phyloP scores from a whole-genome alignment of 352 stramenopile genomes.

The Pythium dissimile region DNA sequence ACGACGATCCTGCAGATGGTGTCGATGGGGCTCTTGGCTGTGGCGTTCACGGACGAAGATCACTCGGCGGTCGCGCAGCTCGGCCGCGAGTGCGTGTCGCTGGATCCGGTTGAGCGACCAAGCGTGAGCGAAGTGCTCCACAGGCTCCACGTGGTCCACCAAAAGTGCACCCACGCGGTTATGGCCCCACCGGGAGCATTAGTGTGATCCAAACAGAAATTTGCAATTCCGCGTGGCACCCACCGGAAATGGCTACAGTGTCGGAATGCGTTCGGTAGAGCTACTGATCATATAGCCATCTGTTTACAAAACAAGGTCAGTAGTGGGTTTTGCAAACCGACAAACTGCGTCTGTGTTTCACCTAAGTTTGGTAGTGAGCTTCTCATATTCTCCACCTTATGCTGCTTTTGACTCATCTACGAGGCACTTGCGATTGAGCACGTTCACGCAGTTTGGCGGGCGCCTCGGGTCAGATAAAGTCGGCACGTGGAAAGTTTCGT shows the following conservation, averaged over 20 bases:
- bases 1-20: conserved; percentile 2
- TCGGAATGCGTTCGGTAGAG: background rate
- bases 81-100: conserved; percentile 5
- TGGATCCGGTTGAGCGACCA: background rate
- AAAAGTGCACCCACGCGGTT: too few relatives aligned
- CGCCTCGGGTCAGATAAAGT: background rate
- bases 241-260: background rate
- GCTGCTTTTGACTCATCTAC: background rate
- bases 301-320: background rate
- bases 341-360: background rate
- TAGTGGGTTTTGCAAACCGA: background rate
- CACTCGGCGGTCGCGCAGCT: background rate
- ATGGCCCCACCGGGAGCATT: background rate
- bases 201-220: too few relatives aligned
- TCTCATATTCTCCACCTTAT: background rate
- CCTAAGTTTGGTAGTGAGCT: background rate
- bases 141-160: background rate
- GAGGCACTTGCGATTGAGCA: background rate
- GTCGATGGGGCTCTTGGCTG: background rate
- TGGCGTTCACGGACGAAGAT: conserved; percentile 4
- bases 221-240: too few relatives aligned
- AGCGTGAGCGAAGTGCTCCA: background rate
- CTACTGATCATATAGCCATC: background rate
- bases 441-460: too few relatives aligned
- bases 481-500: background rate